Evolutionary conservation across 192 early-diverging fungal species (phyloP), one percentile per base, ranked within the genome.

Genomic region (Podila epicladia): DNA sequence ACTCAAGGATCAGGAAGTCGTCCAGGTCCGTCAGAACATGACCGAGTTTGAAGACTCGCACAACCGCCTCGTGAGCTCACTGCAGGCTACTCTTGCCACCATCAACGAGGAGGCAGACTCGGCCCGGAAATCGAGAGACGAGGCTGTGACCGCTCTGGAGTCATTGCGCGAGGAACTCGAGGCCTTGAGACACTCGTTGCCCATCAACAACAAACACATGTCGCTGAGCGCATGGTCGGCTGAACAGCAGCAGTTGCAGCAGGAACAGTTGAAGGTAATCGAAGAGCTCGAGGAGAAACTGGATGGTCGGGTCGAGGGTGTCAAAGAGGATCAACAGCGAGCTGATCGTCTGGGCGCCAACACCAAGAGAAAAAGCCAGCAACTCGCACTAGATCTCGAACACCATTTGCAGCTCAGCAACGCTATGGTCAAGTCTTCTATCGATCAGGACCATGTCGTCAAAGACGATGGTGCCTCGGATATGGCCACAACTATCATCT

Each of bases 11-110:
- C 77, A 80, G 45, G 77, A 80, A 31, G 77, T 80, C 4, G 49
- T 80, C 20, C 71, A 80, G 45, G 77, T 80, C n/a, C 77, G 77
- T 8, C 70, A 80, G 33, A 80, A 69, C 66, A 80, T 80, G 76
- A 73, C 77, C 5, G 77, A 80, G 32, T 80, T 80, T 68, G 77
- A 80, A 61, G 77, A 80, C 1, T 80, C 77, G 0, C 77, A 80
- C 35, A 80, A 80, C 35, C 70, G 77, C 17, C 62, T 80, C 7
- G 77, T 80, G 5, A 73, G 61, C 51, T 80, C 77, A 2, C 69
- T 80, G 22, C 77, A 80, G 58, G 77, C 62, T 9, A 80, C 77
- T 1, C n/a, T 80, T 26, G 71, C 77, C 19, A 80, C 77, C 31
- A 80, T 80, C 60, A 65, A 80, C 32, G 77, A 80, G 1, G 77